phyloP scores from a whole-genome alignment of 441 rosid species.

The Daphne laureola region DNA sequence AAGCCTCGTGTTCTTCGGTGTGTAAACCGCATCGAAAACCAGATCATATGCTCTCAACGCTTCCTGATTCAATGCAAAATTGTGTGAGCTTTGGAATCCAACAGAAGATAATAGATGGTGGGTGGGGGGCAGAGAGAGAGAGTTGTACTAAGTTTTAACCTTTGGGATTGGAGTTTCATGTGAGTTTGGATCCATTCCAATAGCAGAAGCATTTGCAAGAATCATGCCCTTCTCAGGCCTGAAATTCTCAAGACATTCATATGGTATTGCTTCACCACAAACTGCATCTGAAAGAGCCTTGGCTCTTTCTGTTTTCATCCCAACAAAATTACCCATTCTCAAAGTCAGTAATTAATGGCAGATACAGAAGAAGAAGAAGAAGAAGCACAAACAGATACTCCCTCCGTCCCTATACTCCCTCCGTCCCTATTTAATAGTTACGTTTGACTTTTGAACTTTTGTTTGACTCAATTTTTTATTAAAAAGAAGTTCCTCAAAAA shows the following conservation, averaged over 20 bases:
- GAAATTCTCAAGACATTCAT: slow-evolving; percentile 17
- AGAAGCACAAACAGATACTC: not conserved
- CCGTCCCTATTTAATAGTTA: too few relatives aligned
- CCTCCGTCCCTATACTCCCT: too few relatives aligned
- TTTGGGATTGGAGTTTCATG: slow-evolving; percentile 21
- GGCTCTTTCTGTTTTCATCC: slow-evolving; percentile 19
- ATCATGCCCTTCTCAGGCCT: slow-evolving; percentile 25
- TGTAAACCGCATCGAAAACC: slow-evolving; percentile 26
- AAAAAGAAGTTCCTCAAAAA: too few relatives aligned
- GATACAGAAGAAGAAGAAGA: not conserved
- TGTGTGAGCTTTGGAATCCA: not conserved
- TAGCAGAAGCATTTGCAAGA: slow-evolving; percentile 25
- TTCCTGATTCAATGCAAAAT: slow-evolving; percentile 15
- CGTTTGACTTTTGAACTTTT: too few relatives aligned
- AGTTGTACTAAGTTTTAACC: slow-evolving; percentile 8
- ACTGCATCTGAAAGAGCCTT: slow-evolving; percentile 21
- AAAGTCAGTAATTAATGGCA: not conserved
- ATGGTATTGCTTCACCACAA: slow-evolving; percentile 24
- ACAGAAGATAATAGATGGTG: too few relatives aligned
- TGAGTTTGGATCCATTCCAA: slow-evolving; percentile 29
- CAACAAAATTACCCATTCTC: not conserved
- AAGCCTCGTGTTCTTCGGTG: slow-evolving; percentile 25
- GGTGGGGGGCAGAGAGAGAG: not conserved
- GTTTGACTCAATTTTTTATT: too few relatives aligned
- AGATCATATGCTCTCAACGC: slow-evolving; percentile 19